These are phyloP conservation scores for Cercospora citrullina DNA, from an alignment of 2,329 filamentous ascomycete species.

Conservation along the genomic window DNA sequence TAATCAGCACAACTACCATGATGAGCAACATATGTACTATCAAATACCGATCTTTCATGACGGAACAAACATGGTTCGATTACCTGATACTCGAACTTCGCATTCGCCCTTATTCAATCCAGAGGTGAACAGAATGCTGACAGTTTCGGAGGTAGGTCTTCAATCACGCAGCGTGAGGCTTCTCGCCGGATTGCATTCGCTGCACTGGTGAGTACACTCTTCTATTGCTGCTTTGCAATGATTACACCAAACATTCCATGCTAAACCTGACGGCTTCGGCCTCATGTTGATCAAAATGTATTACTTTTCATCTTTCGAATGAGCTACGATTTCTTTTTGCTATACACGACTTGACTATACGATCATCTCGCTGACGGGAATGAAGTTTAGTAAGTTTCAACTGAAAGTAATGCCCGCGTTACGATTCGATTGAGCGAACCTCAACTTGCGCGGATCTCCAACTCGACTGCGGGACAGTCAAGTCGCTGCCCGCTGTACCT, in stretches of 20 bases:
- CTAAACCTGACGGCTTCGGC: slow-evolving; percentile 67
- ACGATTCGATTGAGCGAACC: not conserved
- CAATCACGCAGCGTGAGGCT: slow-evolving; percentile 19
- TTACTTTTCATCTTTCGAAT: slow-evolving; percentile 85
- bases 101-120: not conserved
- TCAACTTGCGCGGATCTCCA: not conserved
- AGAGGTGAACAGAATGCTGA: slow-evolving; percentile 21
- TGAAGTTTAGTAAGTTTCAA: not conserved
- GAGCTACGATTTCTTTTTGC: slow-evolving; percentile 43
- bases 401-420: not conserved
- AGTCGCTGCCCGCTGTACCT: not conserved
- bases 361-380: not conserved
- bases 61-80: slow-evolving; percentile 50
- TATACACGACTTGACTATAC: not conserved
- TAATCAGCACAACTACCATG: slow-evolving; percentile 33
- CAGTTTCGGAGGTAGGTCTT: slow-evolving; percentile 31
- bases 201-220: slow-evolving; percentile 31
- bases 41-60: slow-evolving; percentile 51
- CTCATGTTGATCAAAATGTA: slow-evolving; percentile 66
- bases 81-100: slow-evolving; percentile 42
- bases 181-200: not conserved
- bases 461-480: not conserved
- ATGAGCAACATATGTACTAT: slow-evolving; percentile 52
- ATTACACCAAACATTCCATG: slow-evolving; percentile 73
- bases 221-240: slow-evolving; percentile 47